Evolutionary conservation across 129 eudicot genomes (phyloP), one percentile per base, ranked within the genome.

Genomic region (Flaveria robusta): DNA sequence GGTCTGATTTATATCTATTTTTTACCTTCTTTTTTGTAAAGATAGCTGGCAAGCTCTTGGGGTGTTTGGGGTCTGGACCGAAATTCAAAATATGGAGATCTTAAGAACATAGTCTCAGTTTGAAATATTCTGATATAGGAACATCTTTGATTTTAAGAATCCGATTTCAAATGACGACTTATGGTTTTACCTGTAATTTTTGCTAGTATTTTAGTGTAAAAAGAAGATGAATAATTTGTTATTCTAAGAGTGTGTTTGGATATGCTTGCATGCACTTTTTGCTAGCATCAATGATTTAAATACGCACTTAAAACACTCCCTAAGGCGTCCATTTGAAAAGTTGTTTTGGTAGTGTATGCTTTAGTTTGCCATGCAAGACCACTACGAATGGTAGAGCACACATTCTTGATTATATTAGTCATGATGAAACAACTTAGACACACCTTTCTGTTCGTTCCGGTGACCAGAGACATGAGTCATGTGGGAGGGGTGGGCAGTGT

Each of bases 1-100:
- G 78, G 82, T 79, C 39, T 87, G 81, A 87, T 39, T 63, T 29
- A 3, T 27, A 26, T 26, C 14, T 60, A 31, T 63, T 52, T 69
- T 66, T 71, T 69, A 29, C 49, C 22, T 51, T 67, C 20, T 52
- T 74, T 59, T 24, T 20, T 72, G 75, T 74, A 24, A 50, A 72
- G 46, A 46, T 71, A 72, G 73, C 49, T 52, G 27, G 50, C 43
- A 34, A 46, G 66, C 70, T 66, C 72, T 74, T 63, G 45, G 76
- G 58, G 37, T 29, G 68, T 68, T 24, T 49, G 15, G 51, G 81
- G 81, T 74, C 58, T 52, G 41, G 71, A 74, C 42, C 29, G 19
- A 63, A 63, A 14, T 13, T 63, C n/a, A 7, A 63, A 63, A 63
- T 18, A 63, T 29, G 22, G 68, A 29, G 45, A 70, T 59, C 71